Percentiles rank a stretch among this genome's conserved stretches.
Conservation (phyloP, 345 rosid genomes). For the Lumnitzera racemosa region DNA sequence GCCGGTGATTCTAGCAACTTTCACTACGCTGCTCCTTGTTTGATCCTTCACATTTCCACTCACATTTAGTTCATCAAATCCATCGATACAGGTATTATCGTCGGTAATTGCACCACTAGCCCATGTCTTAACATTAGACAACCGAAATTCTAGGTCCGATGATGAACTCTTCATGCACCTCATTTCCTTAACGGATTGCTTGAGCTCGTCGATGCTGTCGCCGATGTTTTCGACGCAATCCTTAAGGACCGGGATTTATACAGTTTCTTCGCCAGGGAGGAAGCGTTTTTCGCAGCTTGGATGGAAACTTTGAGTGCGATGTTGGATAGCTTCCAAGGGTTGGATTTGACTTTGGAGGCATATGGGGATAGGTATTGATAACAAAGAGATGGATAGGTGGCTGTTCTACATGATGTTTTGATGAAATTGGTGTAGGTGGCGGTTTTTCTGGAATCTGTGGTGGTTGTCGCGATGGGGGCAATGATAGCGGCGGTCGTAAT, state of each 20-base stretch:
- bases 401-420: slow-evolving; percentile 41
- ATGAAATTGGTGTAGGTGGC: slow-evolving; percentile 37
- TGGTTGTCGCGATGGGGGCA: neutral
- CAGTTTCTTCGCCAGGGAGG: slow-evolving; percentile 18
- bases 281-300: slow-evolving; percentile 23
- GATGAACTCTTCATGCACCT: slow-evolving; percentile 10
- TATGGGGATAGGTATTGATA: slow-evolving; percentile 42
- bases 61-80: slow-evolving; percentile 36
- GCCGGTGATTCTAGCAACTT: slow-evolving; percentile 48
- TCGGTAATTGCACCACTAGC: slow-evolving; percentile 63
- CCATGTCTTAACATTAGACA: slow-evolving; percentile 46
- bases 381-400: slow-evolving; percentile 50
- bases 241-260: slow-evolving; percentile 21
- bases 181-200: slow-evolving; percentile 37
- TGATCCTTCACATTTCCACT: slow-evolving; percentile 28
- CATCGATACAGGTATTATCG: slow-evolving; percentile 65
- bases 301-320: slow-evolving; percentile 39
- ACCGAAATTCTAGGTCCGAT: slow-evolving; percentile 16
- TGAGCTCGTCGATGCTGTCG: slow-evolving; percentile 44
- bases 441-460: slow-evolving; percentile 11
- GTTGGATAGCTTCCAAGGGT: slow-evolving; percentile 46
- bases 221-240: slow-evolving; percentile 46
- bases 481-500: neutral
- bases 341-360: slow-evolving; percentile 35
- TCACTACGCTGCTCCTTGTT: slow-evolving; percentile 26